Evolutionary conservation across 2,329 filamentous ascomycete genomes (phyloP), one percentile per base, ranked within the genome.

Genomic region (Aspergillus piperis): DNA sequence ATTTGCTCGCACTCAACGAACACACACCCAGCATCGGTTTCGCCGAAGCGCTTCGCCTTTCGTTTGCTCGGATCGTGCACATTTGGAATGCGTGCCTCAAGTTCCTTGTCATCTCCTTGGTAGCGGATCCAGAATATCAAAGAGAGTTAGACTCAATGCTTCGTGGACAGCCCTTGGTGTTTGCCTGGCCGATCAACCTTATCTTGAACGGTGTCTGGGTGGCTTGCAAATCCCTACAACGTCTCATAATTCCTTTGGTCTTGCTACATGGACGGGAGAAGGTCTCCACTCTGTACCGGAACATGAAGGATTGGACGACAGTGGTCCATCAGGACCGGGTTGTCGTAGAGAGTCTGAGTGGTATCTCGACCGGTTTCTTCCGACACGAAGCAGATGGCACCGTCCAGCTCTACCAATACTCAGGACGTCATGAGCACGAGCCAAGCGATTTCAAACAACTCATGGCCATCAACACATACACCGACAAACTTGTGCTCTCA

Each of bases 61-160:
- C 79, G 79, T 57, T 73, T 69, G 10, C 53, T 77, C 5, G 79
- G 77, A 3, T 71, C 72, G 3, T 71, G 74, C 64, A 62, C 8
- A 51, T 17, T 4, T 47, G 47, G 13, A 62, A 53, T 50, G 59
- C 59, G 3, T 59, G 56, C 8, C 70, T 81, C 62, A 83, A 83
- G 61, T 82, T 83, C 64, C 70, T 81, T 25, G 71, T 81, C 11
- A 76, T 83, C 47, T 78, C 81, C 6, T 72, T 81, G 21, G 77
- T 83, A 62, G 82, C 81, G 2, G 82, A 84, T 65, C 77, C 80
- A 0, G 81, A 83, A 62, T 82, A 80, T 60, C 78, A 83, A 63
- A 73, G 80, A 60, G 82, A 84, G 59, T 69, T 84, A 39, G 75
- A 79, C 58, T 64, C 59, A 77, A 78, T 65, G 75, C 77, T 59